These are phyloP conservation scores for Diddensiella transvaalensis DNA, from an alignment of 805 yeast species.

Conservation along the genomic window DNA sequence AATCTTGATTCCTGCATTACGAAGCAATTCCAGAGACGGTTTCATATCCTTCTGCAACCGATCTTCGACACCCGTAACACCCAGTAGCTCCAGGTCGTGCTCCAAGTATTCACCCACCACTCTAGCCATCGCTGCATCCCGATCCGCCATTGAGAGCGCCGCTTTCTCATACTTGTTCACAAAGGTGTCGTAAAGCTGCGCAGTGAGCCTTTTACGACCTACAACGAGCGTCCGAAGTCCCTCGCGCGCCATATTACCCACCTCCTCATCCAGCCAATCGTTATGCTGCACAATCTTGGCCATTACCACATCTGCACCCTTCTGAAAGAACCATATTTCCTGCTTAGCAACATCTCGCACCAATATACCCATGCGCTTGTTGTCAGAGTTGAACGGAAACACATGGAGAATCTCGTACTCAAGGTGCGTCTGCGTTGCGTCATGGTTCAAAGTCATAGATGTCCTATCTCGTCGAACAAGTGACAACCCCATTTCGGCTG, in stretches of 20 bases:
- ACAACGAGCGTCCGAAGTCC: slow-evolving; percentile 93
- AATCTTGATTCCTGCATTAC: slow-evolving; percentile 95
- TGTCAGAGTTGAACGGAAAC: slow-evolving; percentile 94
- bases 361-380: slow-evolving; percentile 93
- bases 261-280: slow-evolving; percentile 98
- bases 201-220: slow-evolving; percentile 71
- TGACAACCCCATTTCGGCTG: slow-evolving; percentile 80
- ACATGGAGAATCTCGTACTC: slow-evolving; percentile 69
- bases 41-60: slow-evolving; percentile 88
- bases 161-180: slow-evolving; percentile 65
- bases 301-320: slow-evolving; percentile 98
- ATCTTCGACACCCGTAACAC: slow-evolving; percentile 97
- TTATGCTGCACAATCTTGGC: slow-evolving; percentile 70
- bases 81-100: slow-evolving; percentile 76
- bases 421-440: slow-evolving; percentile 44
- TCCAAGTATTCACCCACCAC: slow-evolving; percentile 71
- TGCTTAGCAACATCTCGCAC: slow-evolving; percentile 58
- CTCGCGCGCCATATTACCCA: slow-evolving; percentile 96
- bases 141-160: slow-evolving; percentile 67
- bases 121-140: slow-evolving; percentile 71
- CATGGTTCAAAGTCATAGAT: slow-evolving; percentile 64
- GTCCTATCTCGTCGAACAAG: slow-evolving; percentile 78
- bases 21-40: slow-evolving; percentile 80
- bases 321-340: slow-evolving; percentile 80
- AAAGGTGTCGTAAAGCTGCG: slow-evolving; percentile 58